Percentiles rank a stretch among this genome's conserved stretches.
Evolutionary conservation across 2,329 filamentous ascomycete genomes (phyloP).

Genomic region (Macrophomina tecta): DNA sequence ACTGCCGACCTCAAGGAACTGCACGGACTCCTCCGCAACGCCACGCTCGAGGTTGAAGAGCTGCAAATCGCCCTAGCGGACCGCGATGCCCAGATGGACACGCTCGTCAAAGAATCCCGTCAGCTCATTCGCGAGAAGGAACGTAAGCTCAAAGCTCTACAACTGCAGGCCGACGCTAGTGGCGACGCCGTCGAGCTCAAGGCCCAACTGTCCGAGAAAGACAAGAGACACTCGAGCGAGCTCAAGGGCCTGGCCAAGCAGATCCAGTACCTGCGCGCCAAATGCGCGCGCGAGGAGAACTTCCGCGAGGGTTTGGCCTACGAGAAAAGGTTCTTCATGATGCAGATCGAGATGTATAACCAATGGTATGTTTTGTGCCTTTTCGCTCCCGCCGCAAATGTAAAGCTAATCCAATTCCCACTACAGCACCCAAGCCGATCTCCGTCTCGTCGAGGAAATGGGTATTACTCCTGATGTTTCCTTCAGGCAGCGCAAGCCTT

Average conservation of each 20-base stretch:
- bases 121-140: constrained; percentile 30
- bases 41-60: constrained; percentile 34
- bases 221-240: constrained; percentile 75
- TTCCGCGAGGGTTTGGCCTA: constrained; percentile 82
- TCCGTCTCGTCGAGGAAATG: constrained; percentile 84
- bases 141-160: constrained; percentile 29
- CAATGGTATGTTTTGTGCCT: constrained; percentile 74
- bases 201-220: constrained; percentile 65
- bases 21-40: constrained; percentile 32
- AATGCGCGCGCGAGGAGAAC: constrained; percentile 78
- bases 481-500: constrained; percentile 47
- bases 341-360: constrained; percentile 82
- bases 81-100: constrained; percentile 31
- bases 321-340: constrained; percentile 82
- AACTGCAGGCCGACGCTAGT: constrained; percentile 38
- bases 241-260: constrained; percentile 84
- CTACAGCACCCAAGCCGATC: constrained; percentile 86
- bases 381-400: constrained; percentile 32
- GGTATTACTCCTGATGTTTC: constrained; percentile 65
- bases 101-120: constrained; percentile 29
- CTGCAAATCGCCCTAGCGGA: constrained; percentile 31
- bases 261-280: constrained; percentile 87
- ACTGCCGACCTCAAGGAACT: constrained; percentile 34
- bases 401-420: not conserved
- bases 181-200: constrained; percentile 40